Evolutionary conservation across 768 basidiomycete species (phyloP).

Genomic region (Arthromyces matolae): DNA sequence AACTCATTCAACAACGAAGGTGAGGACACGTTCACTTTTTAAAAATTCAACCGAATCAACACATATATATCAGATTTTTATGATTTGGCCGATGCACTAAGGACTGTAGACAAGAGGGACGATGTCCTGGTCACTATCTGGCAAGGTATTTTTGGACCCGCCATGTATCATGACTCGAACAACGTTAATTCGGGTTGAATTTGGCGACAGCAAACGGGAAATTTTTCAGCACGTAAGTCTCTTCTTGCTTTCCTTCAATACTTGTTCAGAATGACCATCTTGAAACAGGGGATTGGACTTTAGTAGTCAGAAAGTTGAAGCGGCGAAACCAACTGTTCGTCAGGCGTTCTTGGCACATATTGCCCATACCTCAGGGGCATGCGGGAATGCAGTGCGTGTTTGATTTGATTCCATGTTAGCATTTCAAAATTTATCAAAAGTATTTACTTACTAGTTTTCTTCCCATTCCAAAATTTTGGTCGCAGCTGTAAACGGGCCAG

Average conservation of each 20-base stretch:
- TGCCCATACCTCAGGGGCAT: constrained; percentile 52
- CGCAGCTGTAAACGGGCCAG: constrained; percentile 71
- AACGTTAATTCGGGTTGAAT: not conserved
- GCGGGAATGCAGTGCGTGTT: constrained; percentile 63
- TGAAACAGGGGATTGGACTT: constrained; percentile 61
- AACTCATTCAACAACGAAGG: constrained; percentile 60
- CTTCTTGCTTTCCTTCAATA: not conserved
- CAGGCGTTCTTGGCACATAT: constrained; percentile 45
- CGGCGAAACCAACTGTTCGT: constrained; percentile 33
- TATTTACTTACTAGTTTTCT: constrained; percentile 49
- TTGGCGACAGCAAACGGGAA: constrained; percentile 52
- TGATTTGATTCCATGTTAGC: not conserved
- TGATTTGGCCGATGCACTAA: constrained; percentile 53
- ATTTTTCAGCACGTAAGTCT: constrained; percentile 70
- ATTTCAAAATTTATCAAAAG: not conserved
- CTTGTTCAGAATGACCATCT: not conserved
- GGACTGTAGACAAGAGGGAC: constrained; percentile 53
- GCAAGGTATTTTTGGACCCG: constrained; percentile 51
- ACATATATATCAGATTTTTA: constrained; percentile 51
- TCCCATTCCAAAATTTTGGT: constrained; percentile 69
- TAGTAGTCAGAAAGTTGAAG: constrained; percentile 22
- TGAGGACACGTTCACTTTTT: constrained; percentile 16
- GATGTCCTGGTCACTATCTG: constrained; percentile 65
- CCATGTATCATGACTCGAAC: too few relatives aligned
- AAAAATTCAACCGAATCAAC: not conserved